Conservation (phyloP, 192 early-diverging fungal species). For the Phlyctochytrium planicorne region DNA sequence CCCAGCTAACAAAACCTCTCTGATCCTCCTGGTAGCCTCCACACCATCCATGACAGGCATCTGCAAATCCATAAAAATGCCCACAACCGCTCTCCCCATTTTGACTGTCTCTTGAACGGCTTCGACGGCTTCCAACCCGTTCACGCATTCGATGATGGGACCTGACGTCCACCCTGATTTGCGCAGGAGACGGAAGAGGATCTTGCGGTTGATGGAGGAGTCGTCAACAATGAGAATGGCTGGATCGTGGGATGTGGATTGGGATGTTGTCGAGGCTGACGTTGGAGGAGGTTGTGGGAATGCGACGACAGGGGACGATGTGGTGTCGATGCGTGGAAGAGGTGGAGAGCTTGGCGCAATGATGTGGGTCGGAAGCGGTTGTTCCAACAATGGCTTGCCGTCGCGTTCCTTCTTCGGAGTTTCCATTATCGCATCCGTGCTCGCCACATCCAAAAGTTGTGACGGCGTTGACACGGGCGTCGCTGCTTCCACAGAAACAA, state of each 20-base stretch:
- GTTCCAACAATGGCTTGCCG: too few relatives aligned
- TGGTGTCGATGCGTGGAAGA: too few relatives aligned
- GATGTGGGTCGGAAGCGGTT: too few relatives aligned
- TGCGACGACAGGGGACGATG: too few relatives aligned
- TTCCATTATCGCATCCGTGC: too few relatives aligned
- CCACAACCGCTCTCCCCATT: neutral
- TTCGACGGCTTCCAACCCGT: conserved; percentile 9
- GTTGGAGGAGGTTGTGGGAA: neutral
- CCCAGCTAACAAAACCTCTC: too few relatives aligned
- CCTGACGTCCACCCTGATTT: neutral
- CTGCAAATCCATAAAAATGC: conserved; percentile 18
- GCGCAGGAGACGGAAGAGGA: neutral
- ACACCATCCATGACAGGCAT: conserved; percentile 24
- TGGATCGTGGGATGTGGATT: neutral
- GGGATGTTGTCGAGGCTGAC: neutral
- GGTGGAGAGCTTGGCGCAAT: too few relatives aligned
- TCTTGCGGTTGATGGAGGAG: conserved; percentile 8
- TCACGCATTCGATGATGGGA: neutral
- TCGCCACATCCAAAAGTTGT: neutral
- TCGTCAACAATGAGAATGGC: conserved; percentile 15
- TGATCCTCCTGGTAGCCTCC: conserved; percentile 9
- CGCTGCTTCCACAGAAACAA: too few relatives aligned
- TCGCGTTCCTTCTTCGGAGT: too few relatives aligned
- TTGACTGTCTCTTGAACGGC: neutral
- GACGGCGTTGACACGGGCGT: neutral